Percentiles rank a stretch among this genome's conserved stretches.
These are phyloP conservation scores for Cutaneotrichosporon sp. DNA, from an alignment of 1,284 basidiomycete species.

Conservation along the genomic window DNA sequence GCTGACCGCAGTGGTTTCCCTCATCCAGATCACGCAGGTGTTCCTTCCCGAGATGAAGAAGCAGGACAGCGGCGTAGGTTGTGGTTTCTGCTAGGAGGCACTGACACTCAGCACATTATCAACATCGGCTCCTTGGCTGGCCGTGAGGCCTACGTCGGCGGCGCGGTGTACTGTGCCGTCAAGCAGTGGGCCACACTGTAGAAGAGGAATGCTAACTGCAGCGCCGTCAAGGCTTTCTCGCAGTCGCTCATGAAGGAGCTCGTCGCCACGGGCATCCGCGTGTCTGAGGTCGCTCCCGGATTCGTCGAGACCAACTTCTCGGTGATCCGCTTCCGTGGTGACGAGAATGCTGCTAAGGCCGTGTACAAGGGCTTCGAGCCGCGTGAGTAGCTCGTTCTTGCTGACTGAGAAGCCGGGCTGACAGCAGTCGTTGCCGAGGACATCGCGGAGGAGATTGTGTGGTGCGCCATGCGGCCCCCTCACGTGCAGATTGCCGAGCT, in stretches of 20 bases:
- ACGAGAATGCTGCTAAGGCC: slow-evolving; percentile 68
- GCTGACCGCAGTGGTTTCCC: slow-evolving; percentile 3
- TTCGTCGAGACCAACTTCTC: slow-evolving; percentile 57
- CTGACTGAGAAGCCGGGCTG: neutral
- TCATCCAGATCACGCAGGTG: slow-evolving; percentile 12
- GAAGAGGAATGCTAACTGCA: neutral
- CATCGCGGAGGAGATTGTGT: slow-evolving; percentile 93
- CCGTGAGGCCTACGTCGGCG: slow-evolving; percentile 81
- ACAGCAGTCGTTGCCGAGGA: slow-evolving; percentile 65
- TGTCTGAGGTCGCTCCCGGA: slow-evolving; percentile 84
- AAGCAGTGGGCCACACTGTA: slow-evolving; percentile 15
- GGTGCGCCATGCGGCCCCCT: slow-evolving; percentile 79
- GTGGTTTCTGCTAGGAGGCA: too few relatives aligned
- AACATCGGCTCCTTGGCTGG: slow-evolving; percentile 88
- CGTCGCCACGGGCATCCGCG: slow-evolving; percentile 79
- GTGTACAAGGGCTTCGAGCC: slow-evolving; percentile 80
- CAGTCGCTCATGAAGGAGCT: slow-evolving; percentile 71
- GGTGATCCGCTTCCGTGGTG: slow-evolving; percentile 73
- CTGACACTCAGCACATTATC: slow-evolving; percentile 65
- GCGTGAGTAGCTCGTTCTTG: slow-evolving; percentile 45
- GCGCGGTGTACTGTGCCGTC: slow-evolving; percentile 52
- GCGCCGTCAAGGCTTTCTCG: slow-evolving; percentile 79
- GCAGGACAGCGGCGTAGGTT: slow-evolving; percentile 62
- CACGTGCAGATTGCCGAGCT: slow-evolving; percentile 82
- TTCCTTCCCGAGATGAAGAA: slow-evolving; percentile 69